A percentile compares a stretch with the other conserved stretches of the same genome.
Conservation (phyloP, 148 eudicot species). For the Nepenthes mirabilis region DNA sequence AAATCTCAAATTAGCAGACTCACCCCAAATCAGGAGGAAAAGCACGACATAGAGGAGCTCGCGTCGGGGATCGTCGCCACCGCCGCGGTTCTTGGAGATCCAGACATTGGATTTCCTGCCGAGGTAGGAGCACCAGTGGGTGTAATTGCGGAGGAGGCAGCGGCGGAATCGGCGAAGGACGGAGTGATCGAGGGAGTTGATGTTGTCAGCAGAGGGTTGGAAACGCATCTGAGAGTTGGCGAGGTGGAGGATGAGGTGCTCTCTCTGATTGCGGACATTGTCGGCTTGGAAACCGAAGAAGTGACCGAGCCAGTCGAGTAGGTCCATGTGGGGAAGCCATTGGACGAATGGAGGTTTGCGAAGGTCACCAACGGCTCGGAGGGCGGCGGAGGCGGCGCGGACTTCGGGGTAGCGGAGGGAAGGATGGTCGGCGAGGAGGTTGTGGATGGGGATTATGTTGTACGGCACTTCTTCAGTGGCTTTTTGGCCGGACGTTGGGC, state of each 20-base stretch:
- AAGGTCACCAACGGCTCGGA: conserved; percentile 55
- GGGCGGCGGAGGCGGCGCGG: conserved; percentile 65
- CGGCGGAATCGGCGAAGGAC: conserved; percentile 57
- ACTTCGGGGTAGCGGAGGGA: conserved; percentile 82
- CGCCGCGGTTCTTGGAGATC: conserved; percentile 28
- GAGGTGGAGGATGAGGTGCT: conserved; percentile 69
- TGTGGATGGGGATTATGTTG: conserved; percentile 85
- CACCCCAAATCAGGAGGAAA: conserved; percentile 70
- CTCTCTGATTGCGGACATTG: conserved; percentile 69
- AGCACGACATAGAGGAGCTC: conserved; percentile 51
- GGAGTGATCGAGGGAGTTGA: conserved; percentile 38
- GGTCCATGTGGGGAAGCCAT: conserved; percentile 46
- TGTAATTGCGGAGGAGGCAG: conserved; percentile 35
- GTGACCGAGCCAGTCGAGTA: conserved; percentile 67
- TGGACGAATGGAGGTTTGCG: conserved; percentile 36
- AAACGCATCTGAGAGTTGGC: conserved; percentile 79
- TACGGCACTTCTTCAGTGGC: conserved; percentile 8
- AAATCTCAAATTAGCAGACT: conserved; percentile 57
- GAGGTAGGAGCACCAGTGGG: conserved; percentile 61
- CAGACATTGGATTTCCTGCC: conserved; percentile 49
- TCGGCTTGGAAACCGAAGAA: conserved; percentile 74
- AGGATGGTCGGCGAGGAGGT: conserved; percentile 79
- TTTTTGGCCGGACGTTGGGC: too few relatives aligned
- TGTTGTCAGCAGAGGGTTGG: conserved; percentile 25
- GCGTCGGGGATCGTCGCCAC: conserved; percentile 34